phyloP scores from a whole-genome alignment of 2,329 filamentous ascomycete genomes.

The Mycogone perniciosa region DNA sequence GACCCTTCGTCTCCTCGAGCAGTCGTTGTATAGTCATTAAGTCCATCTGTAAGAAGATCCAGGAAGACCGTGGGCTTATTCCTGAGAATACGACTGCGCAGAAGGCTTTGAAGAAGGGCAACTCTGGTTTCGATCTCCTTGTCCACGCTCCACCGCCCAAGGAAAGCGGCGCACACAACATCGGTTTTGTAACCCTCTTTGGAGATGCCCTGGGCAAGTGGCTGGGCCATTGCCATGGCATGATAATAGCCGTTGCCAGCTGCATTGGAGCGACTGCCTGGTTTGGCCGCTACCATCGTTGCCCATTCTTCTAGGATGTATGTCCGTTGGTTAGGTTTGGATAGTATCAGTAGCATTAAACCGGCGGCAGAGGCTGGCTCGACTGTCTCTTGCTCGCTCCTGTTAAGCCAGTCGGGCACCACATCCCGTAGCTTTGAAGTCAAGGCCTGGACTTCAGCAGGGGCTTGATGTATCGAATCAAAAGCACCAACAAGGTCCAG shows the following conservation, averaged over 20 bases:
- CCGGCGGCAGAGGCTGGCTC: conserved; percentile 45
- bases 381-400: conserved; percentile 45
- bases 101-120: conserved; percentile 50
- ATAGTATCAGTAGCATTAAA: conserved; percentile 43
- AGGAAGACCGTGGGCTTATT: conserved; percentile 37
- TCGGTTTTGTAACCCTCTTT: conserved; percentile 15
- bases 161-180: conserved; percentile 39
- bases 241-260: conserved; percentile 47
- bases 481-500: conserved; percentile 18
- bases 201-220: conserved; percentile 25
- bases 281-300: conserved; percentile 31
- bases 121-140: conserved; percentile 45
- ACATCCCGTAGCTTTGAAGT: conserved; percentile 25
- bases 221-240: conserved; percentile 45
- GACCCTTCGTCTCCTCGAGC: conserved; percentile 87
- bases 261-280: conserved; percentile 26
- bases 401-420: conserved; percentile 41
- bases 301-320: conserved; percentile 42
- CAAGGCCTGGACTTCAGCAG: conserved; percentile 17
- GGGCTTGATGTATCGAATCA: conserved; percentile 3
- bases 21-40: conserved; percentile 89
- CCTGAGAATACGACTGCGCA: conserved; percentile 39
- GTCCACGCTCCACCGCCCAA: conserved; percentile 48
- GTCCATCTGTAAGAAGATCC: conserved; percentile 45
- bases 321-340: conserved; percentile 29